Conservation (phyloP, 352 stramenopile species). For the Saprolegnia parasitica region DNA sequence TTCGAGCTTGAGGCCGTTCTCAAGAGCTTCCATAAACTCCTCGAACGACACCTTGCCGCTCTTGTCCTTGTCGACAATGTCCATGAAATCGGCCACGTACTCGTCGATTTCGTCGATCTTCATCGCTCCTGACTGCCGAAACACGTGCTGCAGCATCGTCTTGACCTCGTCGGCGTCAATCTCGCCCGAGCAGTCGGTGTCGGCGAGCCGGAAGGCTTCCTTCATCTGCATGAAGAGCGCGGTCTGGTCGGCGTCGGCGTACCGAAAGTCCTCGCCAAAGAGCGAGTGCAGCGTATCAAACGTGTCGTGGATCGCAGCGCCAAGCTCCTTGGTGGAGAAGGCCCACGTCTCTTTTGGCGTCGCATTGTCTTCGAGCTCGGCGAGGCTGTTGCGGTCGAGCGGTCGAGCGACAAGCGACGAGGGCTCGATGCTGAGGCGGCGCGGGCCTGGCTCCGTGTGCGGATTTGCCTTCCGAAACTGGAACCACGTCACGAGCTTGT, state of each 20-base stretch:
- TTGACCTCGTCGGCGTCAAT: constrained; percentile 75
- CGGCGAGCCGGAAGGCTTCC: constrained; percentile 68
- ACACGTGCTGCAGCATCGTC: constrained; percentile 72
- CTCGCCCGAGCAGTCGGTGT: constrained; percentile 76
- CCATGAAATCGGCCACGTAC: constrained; percentile 73
- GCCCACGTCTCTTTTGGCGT: constrained; percentile 50
- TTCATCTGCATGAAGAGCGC: constrained; percentile 87
- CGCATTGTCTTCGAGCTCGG: constrained; percentile 20
- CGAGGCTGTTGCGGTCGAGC: neutral
- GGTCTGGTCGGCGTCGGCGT: constrained; percentile 71
- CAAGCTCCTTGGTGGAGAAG: constrained; percentile 46
- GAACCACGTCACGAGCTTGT: constrained; percentile 77
- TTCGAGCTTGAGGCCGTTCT: constrained; percentile 71
- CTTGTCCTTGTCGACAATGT: constrained; percentile 55
- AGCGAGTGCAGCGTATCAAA: constrained; percentile 70
- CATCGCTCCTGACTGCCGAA: constrained; percentile 64
- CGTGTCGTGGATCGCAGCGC: constrained; percentile 48
- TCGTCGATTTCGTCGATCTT: constrained; percentile 64
- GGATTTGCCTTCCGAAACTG: constrained; percentile 43
- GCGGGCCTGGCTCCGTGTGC: neutral
- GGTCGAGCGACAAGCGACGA: neutral
- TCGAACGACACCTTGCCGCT: constrained; percentile 75
- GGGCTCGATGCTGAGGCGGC: neutral
- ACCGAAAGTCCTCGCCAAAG: constrained; percentile 69
- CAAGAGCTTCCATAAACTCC: constrained; percentile 71